A percentile compares a stretch with the other conserved stretches of the same genome.
Conservation (phyloP, 768 basidiomycete genomes). For the Leucogyrophana mollusca region DNA sequence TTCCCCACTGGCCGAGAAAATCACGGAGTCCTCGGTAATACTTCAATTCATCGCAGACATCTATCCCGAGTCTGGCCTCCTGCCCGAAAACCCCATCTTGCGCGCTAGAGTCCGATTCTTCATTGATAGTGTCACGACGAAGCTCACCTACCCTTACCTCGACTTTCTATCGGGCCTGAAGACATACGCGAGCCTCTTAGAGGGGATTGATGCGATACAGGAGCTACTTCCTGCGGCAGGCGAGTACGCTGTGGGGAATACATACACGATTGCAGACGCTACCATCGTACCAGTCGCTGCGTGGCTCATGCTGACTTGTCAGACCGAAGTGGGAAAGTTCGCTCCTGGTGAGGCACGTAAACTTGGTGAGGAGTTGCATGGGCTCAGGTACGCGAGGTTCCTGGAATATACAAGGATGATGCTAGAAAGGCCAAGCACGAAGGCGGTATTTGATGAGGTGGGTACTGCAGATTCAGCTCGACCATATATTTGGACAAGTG, state of each 20-base stretch:
- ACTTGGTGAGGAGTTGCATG: conserved; percentile 36
- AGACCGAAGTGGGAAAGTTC: conserved; percentile 50
- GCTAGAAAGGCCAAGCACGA: conserved; percentile 50
- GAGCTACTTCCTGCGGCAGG: conserved; percentile 41
- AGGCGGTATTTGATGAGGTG: conserved; percentile 51
- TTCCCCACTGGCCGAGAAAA: conserved; percentile 54
- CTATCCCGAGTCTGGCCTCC: conserved; percentile 42
- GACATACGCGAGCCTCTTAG: conserved; percentile 36
- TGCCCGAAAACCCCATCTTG: conserved; percentile 51
- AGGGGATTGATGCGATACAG: conserved; percentile 48
- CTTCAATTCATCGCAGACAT: conserved; percentile 67
- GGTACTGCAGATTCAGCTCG: too few relatives aligned
- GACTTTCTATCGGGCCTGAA: conserved; percentile 35
- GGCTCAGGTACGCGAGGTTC: conserved; percentile 46
- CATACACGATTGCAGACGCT: conserved; percentile 52
- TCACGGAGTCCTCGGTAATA: conserved; percentile 63
- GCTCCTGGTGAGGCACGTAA: conserved; percentile 46
- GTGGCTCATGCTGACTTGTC: conserved; percentile 40
- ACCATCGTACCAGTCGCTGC: conserved; percentile 58
- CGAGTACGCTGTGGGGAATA: conserved; percentile 26
- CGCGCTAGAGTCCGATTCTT: conserved; percentile 63
- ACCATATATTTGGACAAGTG: too few relatives aligned
- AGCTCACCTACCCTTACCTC: conserved; percentile 36
- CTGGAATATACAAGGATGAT: conserved; percentile 46
- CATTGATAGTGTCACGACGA: conserved; percentile 49